Evolutionary conservation across 2,329 filamentous ascomycete genomes (phyloP), one percentile per base, ranked within the genome.

Genomic region (Fusarium bulbicola): DNA sequence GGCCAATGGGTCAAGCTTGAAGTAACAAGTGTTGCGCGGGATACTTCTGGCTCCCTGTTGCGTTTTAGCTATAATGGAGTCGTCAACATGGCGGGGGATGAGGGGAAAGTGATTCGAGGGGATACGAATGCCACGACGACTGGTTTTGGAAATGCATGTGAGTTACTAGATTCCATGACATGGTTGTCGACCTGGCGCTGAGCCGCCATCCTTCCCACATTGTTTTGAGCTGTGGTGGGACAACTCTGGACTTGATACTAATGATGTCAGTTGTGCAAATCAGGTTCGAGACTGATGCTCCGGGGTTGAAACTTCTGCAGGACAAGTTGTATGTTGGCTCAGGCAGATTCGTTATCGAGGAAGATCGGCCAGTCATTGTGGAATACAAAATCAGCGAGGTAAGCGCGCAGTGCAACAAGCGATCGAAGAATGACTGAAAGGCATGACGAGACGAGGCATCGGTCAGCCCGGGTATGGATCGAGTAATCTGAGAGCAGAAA

Each of bases 371-470:
- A 32, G 70, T 80, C 24, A 72, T 81, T 34, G 82, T 85, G 26
- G 83, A 85, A 74, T 84, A 84, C 73, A 84, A 84, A 70, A 83
- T 85, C 69, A 84, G 82, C 61, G 79, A 84, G 64, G 81, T 84
- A 21, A 77, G 73, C 18, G 77, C 78, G 12, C 68, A 68, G 21
- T 79, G 76, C 42, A 70, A 68, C 13, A 69, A 68, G 42, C 56
- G 63, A 30, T 30, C 53, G 28, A 56, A 54, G 46, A 39, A 28
- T 39, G 49, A 47, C 16, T 73, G 40, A 75, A 30, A 54, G 24
- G 20, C 32, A 54, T 43, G 36, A 49, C 42, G 30, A 36, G 30
- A 37, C 24, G 37, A 28, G 21, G 39, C n/a, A 40, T 26, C 21
- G 39, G 36, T 59, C 30, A 42, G 43, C 34, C 26, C 12, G 26